Conservation (phyloP, 495 filamentous ascomycete species). For the Neurospora sp. region DNA sequence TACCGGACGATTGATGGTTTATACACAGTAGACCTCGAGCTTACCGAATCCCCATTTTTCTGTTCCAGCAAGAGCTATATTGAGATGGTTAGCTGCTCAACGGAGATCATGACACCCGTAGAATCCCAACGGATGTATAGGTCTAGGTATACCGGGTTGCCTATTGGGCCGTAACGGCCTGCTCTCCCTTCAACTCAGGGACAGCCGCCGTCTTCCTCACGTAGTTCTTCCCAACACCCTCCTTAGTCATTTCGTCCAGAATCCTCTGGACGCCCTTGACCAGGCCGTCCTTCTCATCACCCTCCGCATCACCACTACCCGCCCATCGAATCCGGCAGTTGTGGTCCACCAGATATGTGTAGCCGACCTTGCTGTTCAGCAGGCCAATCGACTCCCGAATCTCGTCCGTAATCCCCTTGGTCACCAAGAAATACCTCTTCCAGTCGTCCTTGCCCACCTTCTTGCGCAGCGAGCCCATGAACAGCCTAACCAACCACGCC, state of each 20-base stretch:
- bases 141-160: background rate
- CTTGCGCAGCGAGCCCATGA: slow-evolving; percentile 51
- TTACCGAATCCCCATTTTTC: background rate
- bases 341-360: slow-evolving; percentile 85
- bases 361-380: slow-evolving; percentile 82
- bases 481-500: slow-evolving; percentile 60
- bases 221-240: slow-evolving; percentile 11
- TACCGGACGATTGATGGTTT: background rate
- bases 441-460: slow-evolving; percentile 50
- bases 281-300: slow-evolving; percentile 60
- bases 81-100: background rate
- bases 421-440: slow-evolving; percentile 73
- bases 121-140: background rate
- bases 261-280: slow-evolving; percentile 59
- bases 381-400: slow-evolving; percentile 71
- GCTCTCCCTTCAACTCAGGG: background rate
- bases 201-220: slow-evolving; percentile 4
- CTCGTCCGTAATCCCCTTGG: slow-evolving; percentile 60
- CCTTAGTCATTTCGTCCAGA: slow-evolving; percentile 44
- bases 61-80: background rate
- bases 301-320: slow-evolving; percentile 66
- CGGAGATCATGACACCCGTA: background rate
- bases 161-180: background rate
- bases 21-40: background rate
- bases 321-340: slow-evolving; percentile 91